Evolutionary conservation across 1,284 basidiomycete genomes (phyloP).

Genomic region (Megacollybia platyphylla): DNA sequence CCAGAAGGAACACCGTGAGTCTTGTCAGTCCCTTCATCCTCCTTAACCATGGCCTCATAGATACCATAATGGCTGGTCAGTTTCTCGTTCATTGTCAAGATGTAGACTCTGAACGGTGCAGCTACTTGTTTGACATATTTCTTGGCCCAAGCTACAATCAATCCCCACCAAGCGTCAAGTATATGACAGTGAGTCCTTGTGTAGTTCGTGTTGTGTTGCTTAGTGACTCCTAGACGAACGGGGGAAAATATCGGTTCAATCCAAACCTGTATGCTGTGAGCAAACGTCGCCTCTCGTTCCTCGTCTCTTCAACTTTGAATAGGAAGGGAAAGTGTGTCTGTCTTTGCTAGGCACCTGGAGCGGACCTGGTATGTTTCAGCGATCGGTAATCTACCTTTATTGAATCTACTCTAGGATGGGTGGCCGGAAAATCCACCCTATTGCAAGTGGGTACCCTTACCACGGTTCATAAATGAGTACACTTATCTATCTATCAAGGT

Average conservation of each 20-base stretch:
- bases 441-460: constrained; percentile 44
- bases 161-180: constrained; percentile 72
- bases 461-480: constrained; percentile 1
- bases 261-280: constrained; percentile 81
- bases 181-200: constrained; percentile 61
- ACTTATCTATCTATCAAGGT: constrained; percentile 32
- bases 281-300: constrained; percentile 7
- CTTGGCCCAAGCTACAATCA: constrained; percentile 75
- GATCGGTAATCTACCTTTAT: too few relatives aligned
- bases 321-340: constrained; percentile 83
- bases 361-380: constrained; percentile 48
- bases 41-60: constrained; percentile 21
- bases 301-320: constrained; percentile 2
- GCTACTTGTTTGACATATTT: constrained; percentile 82
- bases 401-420: constrained; percentile 32
- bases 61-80: constrained; percentile 75
- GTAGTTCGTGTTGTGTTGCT: constrained; percentile 5
- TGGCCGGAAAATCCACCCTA: constrained; percentile 73
- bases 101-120: constrained; percentile 11
- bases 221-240: constrained; percentile 53
- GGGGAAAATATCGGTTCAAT: constrained; percentile 81
- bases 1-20: constrained; percentile 86
- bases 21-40: constrained; percentile 10
- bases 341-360: constrained; percentile 85
- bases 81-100: constrained; percentile 5